These are phyloP conservation scores for Aphanomyces euteiches DNA, from an alignment of 352 stramenopile species.

Conservation along the genomic window DNA sequence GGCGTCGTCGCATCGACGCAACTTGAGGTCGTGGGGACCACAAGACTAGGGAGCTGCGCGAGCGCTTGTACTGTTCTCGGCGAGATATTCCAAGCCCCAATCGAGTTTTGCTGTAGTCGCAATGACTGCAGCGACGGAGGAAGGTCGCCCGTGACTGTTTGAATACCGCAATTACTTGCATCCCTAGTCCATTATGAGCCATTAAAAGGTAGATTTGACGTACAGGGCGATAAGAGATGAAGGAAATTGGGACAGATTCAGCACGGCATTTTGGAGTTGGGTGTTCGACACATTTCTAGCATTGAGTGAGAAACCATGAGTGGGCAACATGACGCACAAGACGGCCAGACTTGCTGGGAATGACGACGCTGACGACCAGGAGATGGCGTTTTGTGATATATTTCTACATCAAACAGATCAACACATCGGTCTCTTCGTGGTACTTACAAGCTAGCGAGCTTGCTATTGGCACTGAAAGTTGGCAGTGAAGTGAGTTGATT, in stretches of 20 bases:
- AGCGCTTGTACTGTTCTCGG: not conserved
- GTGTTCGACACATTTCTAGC: conserved; percentile 25
- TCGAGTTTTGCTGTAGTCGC: not conserved
- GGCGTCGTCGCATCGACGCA: not conserved
- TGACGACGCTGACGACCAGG: not conserved
- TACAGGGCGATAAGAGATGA: conserved; percentile 3
- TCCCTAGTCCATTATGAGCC: not conserved
- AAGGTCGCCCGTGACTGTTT: conserved; percentile 8
- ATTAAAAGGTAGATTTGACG: not conserved
- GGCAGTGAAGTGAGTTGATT: conserved; percentile 2
- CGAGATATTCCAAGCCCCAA: conserved; percentile 13
- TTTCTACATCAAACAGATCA: not conserved
- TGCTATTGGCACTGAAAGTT: not conserved
- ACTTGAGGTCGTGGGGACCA: not conserved
- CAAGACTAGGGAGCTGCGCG: not conserved
- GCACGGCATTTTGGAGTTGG: not conserved
- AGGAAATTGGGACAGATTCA: conserved; percentile 19
- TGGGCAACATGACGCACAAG: not conserved
- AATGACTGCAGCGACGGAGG: not conserved
- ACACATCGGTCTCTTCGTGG: not conserved
- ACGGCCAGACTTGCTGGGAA: conserved; percentile 11
- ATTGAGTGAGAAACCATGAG: not conserved
- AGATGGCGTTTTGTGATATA: not conserved
- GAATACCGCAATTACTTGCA: conserved; percentile 16
- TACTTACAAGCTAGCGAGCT: not conserved